Evolutionary conservation across 2,329 filamentous ascomycete species (phyloP).

Genomic region (Penicillium sp.): DNA sequence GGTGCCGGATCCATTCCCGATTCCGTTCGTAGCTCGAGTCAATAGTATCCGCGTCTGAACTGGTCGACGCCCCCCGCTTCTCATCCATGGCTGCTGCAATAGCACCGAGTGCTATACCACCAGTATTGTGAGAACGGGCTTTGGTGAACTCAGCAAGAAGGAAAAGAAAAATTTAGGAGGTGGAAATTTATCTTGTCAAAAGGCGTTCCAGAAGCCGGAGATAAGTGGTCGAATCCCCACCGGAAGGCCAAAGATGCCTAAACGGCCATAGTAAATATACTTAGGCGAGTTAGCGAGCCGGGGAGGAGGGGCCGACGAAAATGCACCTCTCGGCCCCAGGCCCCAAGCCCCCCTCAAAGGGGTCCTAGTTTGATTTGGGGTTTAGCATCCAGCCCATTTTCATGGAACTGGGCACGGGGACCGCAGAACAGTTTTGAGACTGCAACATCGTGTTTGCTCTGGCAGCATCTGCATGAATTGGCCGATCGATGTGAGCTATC

Average conservation of each 20-base stretch:
- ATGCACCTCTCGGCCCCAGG: background rate
- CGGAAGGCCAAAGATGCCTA: background rate
- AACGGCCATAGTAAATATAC: background rate
- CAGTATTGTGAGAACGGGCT: background rate
- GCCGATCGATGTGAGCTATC: constrained; percentile 1
- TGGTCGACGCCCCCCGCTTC: constrained; percentile 23
- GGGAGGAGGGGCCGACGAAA: background rate
- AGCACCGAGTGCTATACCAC: constrained; percentile 5
- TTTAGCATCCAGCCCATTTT: constrained; percentile 5
- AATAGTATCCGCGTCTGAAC: constrained; percentile 36
- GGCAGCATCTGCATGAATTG: constrained; percentile 7
- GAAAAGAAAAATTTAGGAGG: background rate
- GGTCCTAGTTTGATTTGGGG: constrained; percentile 7
- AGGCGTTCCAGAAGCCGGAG: constrained; percentile 1
- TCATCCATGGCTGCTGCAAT: constrained; percentile 22
- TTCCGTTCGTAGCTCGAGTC: constrained; percentile 34
- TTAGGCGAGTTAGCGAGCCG: constrained; percentile 9
- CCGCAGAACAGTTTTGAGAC: background rate
- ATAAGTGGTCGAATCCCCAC: constrained; percentile 8
- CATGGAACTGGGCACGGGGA: constrained; percentile 9
- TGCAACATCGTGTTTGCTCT: background rate
- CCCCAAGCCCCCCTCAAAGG: constrained; percentile 3
- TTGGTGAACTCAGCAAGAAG: background rate
- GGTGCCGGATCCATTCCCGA: constrained; percentile 36
- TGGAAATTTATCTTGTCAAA: constrained; percentile 8